A percentile compares a stretch with the other conserved stretches of the same genome.
These are phyloP conservation scores for Lecanicillium sp. DNA, from an alignment of 2,329 filamentous ascomycete species.

Conservation along the genomic window DNA sequence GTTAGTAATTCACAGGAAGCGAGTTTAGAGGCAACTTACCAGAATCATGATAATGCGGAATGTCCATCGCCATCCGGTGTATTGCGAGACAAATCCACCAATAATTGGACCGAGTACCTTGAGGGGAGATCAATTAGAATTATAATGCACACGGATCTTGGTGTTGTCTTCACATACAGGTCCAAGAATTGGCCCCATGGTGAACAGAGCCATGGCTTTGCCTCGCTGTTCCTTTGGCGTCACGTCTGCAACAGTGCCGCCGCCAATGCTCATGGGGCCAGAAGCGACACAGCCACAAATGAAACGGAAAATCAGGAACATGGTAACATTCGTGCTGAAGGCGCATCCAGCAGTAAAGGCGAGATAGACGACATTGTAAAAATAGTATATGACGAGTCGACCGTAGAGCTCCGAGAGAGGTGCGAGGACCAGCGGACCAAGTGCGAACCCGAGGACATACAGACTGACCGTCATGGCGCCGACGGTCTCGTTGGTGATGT, in stretches of 20 bases:
- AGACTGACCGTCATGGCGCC: slow-evolving; percentile 32
- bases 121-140: not conserved
- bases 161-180: slow-evolving; percentile 27
- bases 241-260: slow-evolving; percentile 57
- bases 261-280: slow-evolving; percentile 56
- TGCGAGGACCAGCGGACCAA: slow-evolving; percentile 56
- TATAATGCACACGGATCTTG: not conserved
- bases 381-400: slow-evolving; percentile 27
- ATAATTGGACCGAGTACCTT: slow-evolving; percentile 19
- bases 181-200: slow-evolving; percentile 51
- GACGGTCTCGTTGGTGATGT: slow-evolving; percentile 25
- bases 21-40: slow-evolving; percentile 7
- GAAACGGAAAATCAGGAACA: slow-evolving; percentile 53
- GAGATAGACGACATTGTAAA: slow-evolving; percentile 39
- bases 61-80: slow-evolving; percentile 42
- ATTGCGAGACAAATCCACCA: slow-evolving; percentile 37
- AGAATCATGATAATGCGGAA: slow-evolving; percentile 41
- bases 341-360: slow-evolving; percentile 35
- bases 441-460: slow-evolving; percentile 36
- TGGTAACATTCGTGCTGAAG: slow-evolving; percentile 51
- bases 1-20: too few relatives aligned
- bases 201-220: slow-evolving; percentile 55
- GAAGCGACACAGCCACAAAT: slow-evolving; percentile 51
- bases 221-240: slow-evolving; percentile 49
- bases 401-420: slow-evolving; percentile 55